Evolutionary conservation across 495 filamentous ascomycete genomes (phyloP), one percentile per base, ranked within the genome.

Genomic region (Aspergillus cavernicola): DNA sequence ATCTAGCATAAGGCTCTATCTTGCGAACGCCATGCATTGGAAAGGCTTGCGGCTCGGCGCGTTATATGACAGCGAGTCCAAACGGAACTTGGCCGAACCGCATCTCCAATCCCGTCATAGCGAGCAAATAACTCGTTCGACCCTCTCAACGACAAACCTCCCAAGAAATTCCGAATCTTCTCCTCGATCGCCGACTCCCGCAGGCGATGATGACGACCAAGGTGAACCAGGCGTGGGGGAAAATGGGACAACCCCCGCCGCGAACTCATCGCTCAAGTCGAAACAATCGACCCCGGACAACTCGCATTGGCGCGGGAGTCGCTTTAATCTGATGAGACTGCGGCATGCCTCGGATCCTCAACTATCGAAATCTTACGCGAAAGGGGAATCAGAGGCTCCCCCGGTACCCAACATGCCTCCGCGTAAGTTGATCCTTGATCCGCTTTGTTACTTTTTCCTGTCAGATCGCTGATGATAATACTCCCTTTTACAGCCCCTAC

Each of bases 321-420:
- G 92, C 29, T 97, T 97, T 66, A 93, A 87, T 65, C 84, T 97
- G 71, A 80, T 96, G 70, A 89, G 86, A 66, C 86, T 95, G 62
- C 85, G 92, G 42, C 88, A 97, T 81, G 91, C 89, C 41, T 96
- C 92, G 13, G 93, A 98, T 68, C 88, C 93, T 40, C 90, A 96
- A 63, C 76, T 97, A 45, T 90, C 89, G 9, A 89, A 85, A 61
- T 87, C 88, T 37, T 90, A 85, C 66, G 81, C 87, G 50, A 86
- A 89, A 56, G 86, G 78, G 32, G 72, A 80, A 42, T 61, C 76
- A 46, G 74, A 77, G 48, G 64, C 76, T n/a, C 90, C 89, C 36
- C 88, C 88, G 9, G 71, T 95, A 48, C 90, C 89, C 39, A 85
- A 85, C 20, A 68, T 92, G 58, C 89, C 82, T 40, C 73, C 81